Evolutionary conservation across 2,329 filamentous ascomycete species (phyloP).

Genomic region (Diaporthe sp.): DNA sequence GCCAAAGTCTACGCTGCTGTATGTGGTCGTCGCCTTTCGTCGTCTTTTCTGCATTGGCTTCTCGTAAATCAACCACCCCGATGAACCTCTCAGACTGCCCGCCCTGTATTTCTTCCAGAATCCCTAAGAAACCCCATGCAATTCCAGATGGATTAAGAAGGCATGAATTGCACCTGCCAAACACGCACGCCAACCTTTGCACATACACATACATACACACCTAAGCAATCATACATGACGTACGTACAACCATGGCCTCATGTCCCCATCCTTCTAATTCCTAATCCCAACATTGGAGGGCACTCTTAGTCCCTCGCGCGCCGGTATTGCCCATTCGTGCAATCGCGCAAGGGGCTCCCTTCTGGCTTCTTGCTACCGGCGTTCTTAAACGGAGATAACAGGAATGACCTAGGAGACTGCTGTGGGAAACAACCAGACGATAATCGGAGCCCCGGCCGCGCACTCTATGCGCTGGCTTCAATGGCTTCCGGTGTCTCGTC

Average conservation of each 20-base stretch:
- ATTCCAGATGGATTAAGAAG: slow-evolving; percentile 28
- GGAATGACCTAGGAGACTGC: slow-evolving; percentile 45
- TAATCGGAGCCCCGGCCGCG: slow-evolving; percentile 40
- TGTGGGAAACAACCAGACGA: slow-evolving; percentile 38
- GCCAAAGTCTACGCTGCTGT: slow-evolving; percentile 17
- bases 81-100: slow-evolving; percentile 43
- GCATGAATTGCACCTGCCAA: slow-evolving; percentile 19
- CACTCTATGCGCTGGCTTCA: slow-evolving; percentile 53
- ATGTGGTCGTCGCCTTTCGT: background rate
- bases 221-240: slow-evolving; percentile 33
- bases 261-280: slow-evolving; percentile 32
- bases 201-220: slow-evolving; percentile 37
- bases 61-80: background rate
- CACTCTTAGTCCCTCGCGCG: slow-evolving; percentile 30
- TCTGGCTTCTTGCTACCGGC: slow-evolving; percentile 21
- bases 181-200: slow-evolving; percentile 31
- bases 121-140: slow-evolving; percentile 41
- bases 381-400: slow-evolving; percentile 44
- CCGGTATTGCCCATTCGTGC: slow-evolving; percentile 39
- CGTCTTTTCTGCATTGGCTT: background rate
- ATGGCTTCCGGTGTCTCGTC: slow-evolving; percentile 59
- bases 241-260: slow-evolving; percentile 40
- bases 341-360: slow-evolving; percentile 34
- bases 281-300: slow-evolving; percentile 6
- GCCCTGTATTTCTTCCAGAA: slow-evolving; percentile 39